phyloP scores from a whole-genome alignment of 2,329 filamentous ascomycete species.

The Colletotrichum musicola region DNA sequence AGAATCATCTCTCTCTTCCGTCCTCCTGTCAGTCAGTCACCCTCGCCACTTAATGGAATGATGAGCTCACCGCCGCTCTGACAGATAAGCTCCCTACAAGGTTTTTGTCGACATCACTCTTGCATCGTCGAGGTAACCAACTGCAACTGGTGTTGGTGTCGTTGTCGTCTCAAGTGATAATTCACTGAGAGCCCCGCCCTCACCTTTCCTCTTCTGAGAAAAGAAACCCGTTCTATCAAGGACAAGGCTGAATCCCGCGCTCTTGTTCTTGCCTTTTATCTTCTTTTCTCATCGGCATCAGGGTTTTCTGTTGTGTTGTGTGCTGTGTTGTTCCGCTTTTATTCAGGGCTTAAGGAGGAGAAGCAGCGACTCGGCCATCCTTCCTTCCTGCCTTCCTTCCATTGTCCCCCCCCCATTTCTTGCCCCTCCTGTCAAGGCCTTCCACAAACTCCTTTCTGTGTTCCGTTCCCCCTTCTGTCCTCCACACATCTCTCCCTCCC shows the following conservation, averaged over 20 bases:
- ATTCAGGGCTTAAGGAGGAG: not conserved
- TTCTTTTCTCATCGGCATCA: not conserved
- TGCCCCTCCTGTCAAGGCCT: not conserved
- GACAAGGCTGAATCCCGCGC: not conserved
- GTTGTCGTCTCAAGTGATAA: no score
- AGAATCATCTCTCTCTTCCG: not conserved
- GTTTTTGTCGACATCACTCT: not conserved
- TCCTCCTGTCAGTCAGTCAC: not conserved
- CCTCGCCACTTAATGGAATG: not conserved
- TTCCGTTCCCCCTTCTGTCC: not conserved
- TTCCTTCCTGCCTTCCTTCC: not conserved
- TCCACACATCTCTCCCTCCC: not conserved
- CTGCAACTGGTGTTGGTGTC: no score
- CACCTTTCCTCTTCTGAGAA: not conserved
- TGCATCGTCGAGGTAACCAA: conserved; percentile 6
- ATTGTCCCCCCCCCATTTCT: not conserved
- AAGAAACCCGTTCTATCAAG: not conserved
- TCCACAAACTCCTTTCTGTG: not conserved
- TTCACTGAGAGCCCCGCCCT: not conserved
- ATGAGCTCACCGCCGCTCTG: conserved; percentile 2
- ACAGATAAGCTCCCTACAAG: not conserved
- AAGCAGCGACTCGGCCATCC: not conserved
- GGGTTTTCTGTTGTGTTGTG: no score
- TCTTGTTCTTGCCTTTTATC: not conserved
- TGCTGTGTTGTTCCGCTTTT: no score